phyloP scores from a whole-genome alignment of 2,329 filamentous ascomycete species.

The Stromatinia cepivora region DNA sequence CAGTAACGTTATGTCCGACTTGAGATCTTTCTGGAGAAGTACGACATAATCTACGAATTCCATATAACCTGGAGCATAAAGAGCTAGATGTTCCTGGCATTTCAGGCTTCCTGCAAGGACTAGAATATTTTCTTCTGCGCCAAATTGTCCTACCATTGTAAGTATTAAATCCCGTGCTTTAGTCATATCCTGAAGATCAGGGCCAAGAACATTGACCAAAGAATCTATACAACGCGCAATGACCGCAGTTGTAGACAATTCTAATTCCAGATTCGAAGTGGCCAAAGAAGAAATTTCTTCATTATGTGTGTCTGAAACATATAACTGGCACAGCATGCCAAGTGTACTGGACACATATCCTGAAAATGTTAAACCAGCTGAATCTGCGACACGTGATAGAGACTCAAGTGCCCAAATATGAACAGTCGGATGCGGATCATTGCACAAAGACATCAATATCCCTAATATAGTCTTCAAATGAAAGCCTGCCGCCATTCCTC shows the following conservation, averaged over 20 bases:
- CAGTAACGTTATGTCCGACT: constrained; percentile 66
- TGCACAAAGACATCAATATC: constrained; percentile 95
- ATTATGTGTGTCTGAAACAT: constrained; percentile 88
- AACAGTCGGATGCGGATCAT: constrained; percentile 90
- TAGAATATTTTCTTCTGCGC: constrained; percentile 68
- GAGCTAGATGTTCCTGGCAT: constrained; percentile 85
- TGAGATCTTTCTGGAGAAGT: constrained; percentile 74
- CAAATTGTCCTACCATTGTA: constrained; percentile 80
- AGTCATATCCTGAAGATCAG: constrained; percentile 87
- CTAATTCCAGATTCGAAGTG: constrained; percentile 87
- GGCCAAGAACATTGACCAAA: constrained; percentile 93
- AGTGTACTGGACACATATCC: constrained; percentile 86
- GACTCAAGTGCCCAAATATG: constrained; percentile 97
- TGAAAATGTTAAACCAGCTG: constrained; percentile 88
- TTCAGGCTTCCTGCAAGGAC: constrained; percentile 75
- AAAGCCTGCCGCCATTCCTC: constrained; percentile 94
- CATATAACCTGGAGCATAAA: constrained; percentile 88
- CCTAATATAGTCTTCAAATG: constrained; percentile 97
- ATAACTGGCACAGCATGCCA: constrained; percentile 91
- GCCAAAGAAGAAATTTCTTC: constrained; percentile 75
- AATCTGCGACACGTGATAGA: constrained; percentile 81
- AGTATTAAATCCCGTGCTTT: constrained; percentile 93
- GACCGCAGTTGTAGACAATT: constrained; percentile 77
- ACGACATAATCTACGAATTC: constrained; percentile 82
- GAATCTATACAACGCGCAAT: constrained; percentile 89